A percentile compares a stretch with the other conserved stretches of the same genome.
phyloP scores from a whole-genome alignment of 1,284 basidiomycete genomes.

The Anthracocystis panici-leucophaei region DNA sequence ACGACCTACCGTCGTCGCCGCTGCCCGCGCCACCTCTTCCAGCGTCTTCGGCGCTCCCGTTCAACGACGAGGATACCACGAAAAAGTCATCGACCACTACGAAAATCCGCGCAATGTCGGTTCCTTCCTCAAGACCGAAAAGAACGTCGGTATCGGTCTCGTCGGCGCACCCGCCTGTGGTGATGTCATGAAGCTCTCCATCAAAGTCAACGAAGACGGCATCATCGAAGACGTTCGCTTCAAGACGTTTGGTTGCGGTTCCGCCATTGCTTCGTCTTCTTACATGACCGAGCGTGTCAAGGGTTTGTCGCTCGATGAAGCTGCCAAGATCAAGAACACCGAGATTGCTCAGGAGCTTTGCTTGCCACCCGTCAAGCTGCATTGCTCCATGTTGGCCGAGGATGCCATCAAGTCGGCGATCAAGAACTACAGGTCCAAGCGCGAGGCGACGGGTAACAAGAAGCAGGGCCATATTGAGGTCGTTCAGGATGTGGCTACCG shows the following conservation, averaged over 20 bases:
- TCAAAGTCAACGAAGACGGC: conserved; percentile 91
- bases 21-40: conserved; percentile 18
- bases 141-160: conserved; percentile 94
- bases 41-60: conserved; percentile 35
- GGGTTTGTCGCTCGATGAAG: conserved; percentile 92
- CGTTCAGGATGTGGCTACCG: conserved; percentile 77
- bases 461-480: conserved; percentile 80
- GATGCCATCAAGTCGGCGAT: conserved; percentile 83
- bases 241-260: conserved; percentile 80
- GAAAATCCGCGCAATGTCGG: conserved; percentile 75
- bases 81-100: conserved; percentile 70
- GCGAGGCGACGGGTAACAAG: conserved; percentile 60
- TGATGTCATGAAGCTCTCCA: conserved; percentile 99
- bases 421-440: conserved; percentile 64
- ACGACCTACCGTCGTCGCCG: conserved; percentile 39
- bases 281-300: conserved; percentile 89
- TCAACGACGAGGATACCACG: conserved; percentile 64
- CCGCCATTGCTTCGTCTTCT: conserved; percentile 87
- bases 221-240: conserved; percentile 99
- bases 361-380: conserved; percentile 91
- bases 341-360: conserved; percentile 92
- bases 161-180: conserved; percentile 95
- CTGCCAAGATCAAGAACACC: conserved; percentile 96
- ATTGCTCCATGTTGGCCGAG: conserved; percentile 88
- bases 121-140: conserved; percentile 89